Evolutionary conservation across 2,329 filamentous ascomycete genomes (phyloP), one percentile per base, ranked within the genome.

Genomic region (Chrysoporthe deuterocubensis): DNA sequence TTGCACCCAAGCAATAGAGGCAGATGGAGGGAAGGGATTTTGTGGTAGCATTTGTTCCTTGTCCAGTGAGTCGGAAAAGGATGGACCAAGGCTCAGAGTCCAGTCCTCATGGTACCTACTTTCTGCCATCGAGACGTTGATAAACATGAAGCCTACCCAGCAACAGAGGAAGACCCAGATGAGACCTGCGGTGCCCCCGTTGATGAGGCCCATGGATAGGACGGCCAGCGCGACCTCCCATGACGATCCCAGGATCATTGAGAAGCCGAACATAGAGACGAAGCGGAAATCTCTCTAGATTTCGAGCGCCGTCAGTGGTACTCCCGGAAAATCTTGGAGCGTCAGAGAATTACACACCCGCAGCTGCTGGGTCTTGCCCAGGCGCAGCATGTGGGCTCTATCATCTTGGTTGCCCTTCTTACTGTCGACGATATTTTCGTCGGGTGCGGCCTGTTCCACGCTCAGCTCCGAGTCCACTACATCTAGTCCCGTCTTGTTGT

Each of bases 291-390:
- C 82, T 65, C 81, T 62, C 63, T 58, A 58, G 14, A 50, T 6
- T 50, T 58, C 77, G 4, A 1, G 5, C 0, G 3, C 26, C 40
- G 4, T 37, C 43, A 61, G 59, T 34, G 59, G n/a, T 34, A 46
- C 5, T 32, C 11, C 7, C 4, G 3, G 50, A 43, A 71, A 71
- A 7, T 54, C 37, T 13, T 54, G 50, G n/a, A 5, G 13, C 13
- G 50, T 18, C n/a, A 54, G 14, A 21, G 13, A 3, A 4, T 2
- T 61, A 74, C 67, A 61, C 76, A 73, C 81, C 70, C 81, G 80
- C 69, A 85, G 76, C 58, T 85, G 81, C 65, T 84, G 83, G 34
- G 77, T 76, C 74, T 84, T 85, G 48, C 83, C 83, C 78, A 85
- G 77, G 14, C 83, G 80, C 43, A 76, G 76, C 80, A 85, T 82